phyloP scores from a whole-genome alignment of 148 eudicot genomes.

The Diospyros kaki region DNA sequence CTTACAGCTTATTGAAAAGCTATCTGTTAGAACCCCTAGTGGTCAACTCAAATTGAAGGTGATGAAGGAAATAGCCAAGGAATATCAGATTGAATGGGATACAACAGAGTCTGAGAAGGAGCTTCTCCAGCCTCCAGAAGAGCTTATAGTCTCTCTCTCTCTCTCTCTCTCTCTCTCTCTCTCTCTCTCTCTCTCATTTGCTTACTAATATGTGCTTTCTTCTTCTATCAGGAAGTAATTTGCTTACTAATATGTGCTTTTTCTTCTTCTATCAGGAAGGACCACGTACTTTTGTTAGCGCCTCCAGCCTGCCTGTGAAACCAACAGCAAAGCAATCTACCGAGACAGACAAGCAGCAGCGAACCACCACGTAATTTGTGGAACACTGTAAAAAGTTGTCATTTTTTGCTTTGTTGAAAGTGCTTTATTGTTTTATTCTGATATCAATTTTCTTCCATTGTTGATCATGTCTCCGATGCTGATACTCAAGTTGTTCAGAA shows the following conservation, averaged over 20 bases:
- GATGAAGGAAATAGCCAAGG: conserved; percentile 97
- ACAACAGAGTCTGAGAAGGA: conserved; percentile 74
- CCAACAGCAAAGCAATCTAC: conserved; percentile 33
- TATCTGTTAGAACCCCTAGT: conserved; percentile 55
- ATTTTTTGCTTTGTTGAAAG: not conserved
- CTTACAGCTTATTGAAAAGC: conserved; percentile 55
- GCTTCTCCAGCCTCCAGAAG: conserved; percentile 89
- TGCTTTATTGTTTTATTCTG: not conserved
- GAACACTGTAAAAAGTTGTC: not conserved
- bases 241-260: not conserved
- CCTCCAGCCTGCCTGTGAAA: conserved; percentile 63
- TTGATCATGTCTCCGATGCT: conserved; percentile 4
- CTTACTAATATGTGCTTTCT: conserved; percentile 3
- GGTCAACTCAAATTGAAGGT: conserved; percentile 56
- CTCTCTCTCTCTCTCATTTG: no score
- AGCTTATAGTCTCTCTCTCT: conserved; percentile 58
- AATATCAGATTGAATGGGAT: conserved; percentile 88
- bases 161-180: no score
- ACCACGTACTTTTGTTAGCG: conserved; percentile 76
- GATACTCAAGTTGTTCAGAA: conserved; percentile 36
- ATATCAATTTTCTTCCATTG: not conserved
- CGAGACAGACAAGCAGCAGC: conserved; percentile 33
- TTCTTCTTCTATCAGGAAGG: conserved; percentile 52
- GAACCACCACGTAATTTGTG: conserved; percentile 32
- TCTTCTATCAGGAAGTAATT: conserved; percentile 46